These are phyloP conservation scores for Salix koriyanagi DNA, from an alignment of 345 rosid genomes.

Conservation along the genomic window DNA sequence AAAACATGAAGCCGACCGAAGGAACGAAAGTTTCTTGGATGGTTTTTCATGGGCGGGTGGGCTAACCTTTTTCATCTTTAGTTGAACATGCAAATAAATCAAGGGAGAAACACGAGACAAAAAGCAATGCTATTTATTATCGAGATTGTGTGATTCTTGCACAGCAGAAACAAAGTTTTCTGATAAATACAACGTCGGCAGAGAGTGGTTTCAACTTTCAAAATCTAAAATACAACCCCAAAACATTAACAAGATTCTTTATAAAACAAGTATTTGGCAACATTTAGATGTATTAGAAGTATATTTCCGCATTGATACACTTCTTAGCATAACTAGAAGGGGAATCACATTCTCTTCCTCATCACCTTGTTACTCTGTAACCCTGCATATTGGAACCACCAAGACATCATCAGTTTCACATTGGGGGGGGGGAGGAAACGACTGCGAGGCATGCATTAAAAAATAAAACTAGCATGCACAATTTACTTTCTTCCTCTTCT, in stretches of 20 bases:
- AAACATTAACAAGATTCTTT: not conserved
- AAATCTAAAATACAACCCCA: not conserved
- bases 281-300: not conserved
- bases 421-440: not conserved
- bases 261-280: not conserved
- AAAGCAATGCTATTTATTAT: not conserved
- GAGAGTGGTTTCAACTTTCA: not conserved
- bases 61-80: too few species aligned
- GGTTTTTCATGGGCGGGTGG: too few species aligned
- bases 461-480: too few species aligned
- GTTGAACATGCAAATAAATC: not conserved
- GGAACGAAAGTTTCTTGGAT: too few species aligned
- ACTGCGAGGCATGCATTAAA: not conserved
- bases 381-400: conserved; percentile 30
- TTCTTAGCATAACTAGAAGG: too few species aligned
- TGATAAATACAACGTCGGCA: not conserved
- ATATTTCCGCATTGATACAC: not conserved
- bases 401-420: not conserved
- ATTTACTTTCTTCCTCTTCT: not conserved
- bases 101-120: not conserved
- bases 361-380: conserved; percentile 53
- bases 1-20: too few species aligned
- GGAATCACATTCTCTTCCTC: not conserved
- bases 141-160: not conserved
- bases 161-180: not conserved